Evolutionary conservation across 495 filamentous ascomycete species (phyloP).

Genomic region (Niebla homalea): DNA sequence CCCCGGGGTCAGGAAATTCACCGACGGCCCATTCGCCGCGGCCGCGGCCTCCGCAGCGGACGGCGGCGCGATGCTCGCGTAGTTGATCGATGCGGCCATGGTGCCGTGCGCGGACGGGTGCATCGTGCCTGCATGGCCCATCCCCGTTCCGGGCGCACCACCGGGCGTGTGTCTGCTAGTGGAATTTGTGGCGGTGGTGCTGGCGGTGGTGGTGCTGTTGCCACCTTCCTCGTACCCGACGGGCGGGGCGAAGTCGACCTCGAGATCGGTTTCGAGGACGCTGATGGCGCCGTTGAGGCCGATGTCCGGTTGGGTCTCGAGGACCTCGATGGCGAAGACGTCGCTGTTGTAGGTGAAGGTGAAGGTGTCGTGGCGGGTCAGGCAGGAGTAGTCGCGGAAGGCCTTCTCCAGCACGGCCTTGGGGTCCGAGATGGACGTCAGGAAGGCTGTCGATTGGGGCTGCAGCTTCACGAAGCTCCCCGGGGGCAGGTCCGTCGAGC

Average conservation of each 20-base stretch:
- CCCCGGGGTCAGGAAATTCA: conserved; percentile 63
- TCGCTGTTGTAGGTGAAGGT: conserved; percentile 92
- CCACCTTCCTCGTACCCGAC: conserved; percentile 91
- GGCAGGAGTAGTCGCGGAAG: conserved; percentile 85
- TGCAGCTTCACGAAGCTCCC: conserved; percentile 91
- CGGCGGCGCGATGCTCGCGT: conserved; percentile 79
- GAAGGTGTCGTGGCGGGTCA: conserved; percentile 86
- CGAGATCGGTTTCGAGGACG: conserved; percentile 86
- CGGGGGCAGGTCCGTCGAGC: conserved; percentile 78
- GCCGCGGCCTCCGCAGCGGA: conserved; percentile 47
- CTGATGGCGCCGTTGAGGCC: conserved; percentile 67
- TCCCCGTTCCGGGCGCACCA: too few species aligned
- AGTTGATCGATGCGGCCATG: conserved; percentile 96
- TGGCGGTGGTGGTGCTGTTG: too few species aligned
- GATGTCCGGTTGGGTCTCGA: conserved; percentile 73
- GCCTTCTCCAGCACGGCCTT: conserved; percentile 96
- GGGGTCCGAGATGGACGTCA: conserved; percentile 80
- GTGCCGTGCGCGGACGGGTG: conserved; percentile 64
- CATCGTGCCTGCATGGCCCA: conserved; percentile 41
- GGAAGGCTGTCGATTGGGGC: conserved; percentile 78
- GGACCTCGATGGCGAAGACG: conserved; percentile 77
- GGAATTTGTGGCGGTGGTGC: too few species aligned
- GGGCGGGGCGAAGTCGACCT: conserved; percentile 88
- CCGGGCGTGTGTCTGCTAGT: too few species aligned
- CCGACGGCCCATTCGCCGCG: conserved; percentile 50